phyloP scores from a whole-genome alignment of 306 rosid species.

The Cicer arietinum region DNA sequence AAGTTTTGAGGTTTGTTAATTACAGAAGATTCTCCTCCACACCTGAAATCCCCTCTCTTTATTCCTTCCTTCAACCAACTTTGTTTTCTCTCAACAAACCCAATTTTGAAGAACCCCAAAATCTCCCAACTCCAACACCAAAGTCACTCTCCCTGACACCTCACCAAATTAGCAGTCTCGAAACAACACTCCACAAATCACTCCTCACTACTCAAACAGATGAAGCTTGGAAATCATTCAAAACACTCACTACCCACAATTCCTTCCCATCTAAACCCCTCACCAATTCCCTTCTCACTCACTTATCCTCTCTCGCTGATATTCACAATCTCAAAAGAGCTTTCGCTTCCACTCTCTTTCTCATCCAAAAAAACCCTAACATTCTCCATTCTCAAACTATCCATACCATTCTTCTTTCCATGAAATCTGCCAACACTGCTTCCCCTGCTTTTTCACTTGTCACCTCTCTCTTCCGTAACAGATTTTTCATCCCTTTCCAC shows the following conservation, averaged over 20 bases:
- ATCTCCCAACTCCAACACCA: constrained; percentile 52
- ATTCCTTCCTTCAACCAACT: constrained; percentile 92
- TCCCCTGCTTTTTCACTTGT: constrained; percentile 87
- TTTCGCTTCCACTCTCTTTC: constrained; percentile 69
- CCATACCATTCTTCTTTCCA: constrained; percentile 57
- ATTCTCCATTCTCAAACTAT: constrained; percentile 58
- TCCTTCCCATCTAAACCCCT: constrained; percentile 77
- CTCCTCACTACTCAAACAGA: constrained; percentile 61
- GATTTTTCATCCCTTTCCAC: constrained; percentile 70
- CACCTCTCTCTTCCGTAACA: constrained; percentile 66
- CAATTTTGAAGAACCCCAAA: constrained; percentile 29
- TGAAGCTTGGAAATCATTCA: constrained; percentile 92
- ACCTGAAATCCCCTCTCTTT: constrained; percentile 64
- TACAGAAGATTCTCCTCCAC: constrained; percentile 51
- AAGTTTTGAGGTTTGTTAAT: constrained; percentile 41
- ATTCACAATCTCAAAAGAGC: constrained; percentile 80
- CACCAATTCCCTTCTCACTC: constrained; percentile 70
- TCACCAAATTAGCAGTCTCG: constrained; percentile 51
- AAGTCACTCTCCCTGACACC: constrained; percentile 54
- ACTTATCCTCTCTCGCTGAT: constrained; percentile 71
- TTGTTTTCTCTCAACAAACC: constrained; percentile 62
- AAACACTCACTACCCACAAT: constrained; percentile 66
- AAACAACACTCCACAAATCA: constrained; percentile 74
- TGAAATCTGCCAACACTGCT: constrained; percentile 71
- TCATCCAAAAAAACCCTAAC: constrained; percentile 66